These are phyloP conservation scores for Candida smagusa DNA, from an alignment of 1,139 yeast species.

Conservation along the genomic window DNA sequence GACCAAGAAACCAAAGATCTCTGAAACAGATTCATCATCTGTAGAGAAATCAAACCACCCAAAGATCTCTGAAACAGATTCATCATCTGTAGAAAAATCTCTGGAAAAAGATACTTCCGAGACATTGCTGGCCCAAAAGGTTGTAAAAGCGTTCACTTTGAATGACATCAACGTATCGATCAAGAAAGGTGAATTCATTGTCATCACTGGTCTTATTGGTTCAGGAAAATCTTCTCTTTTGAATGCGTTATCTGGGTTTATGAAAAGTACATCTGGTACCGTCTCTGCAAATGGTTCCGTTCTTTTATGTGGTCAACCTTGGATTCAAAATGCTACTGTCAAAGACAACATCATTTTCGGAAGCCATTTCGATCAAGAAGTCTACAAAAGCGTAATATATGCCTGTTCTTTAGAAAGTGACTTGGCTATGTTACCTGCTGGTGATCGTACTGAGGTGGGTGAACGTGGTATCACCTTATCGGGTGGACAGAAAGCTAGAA, in stretches of 20 bases:
- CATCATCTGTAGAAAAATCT: too few relatives aligned
- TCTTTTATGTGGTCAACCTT: conserved; percentile 48
- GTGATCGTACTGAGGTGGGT: conserved; percentile 18
- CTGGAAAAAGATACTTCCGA: background rate
- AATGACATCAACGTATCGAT: conserved; percentile 30
- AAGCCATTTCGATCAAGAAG: conserved; percentile 44
- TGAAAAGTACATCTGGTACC: conserved; percentile 42
- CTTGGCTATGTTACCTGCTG: conserved; percentile 14
- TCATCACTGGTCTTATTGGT: conserved; percentile 49
- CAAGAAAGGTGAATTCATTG: conserved; percentile 40
- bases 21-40: background rate
- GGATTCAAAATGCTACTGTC: conserved; percentile 44
- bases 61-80: too few relatives aligned
- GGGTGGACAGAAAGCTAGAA: conserved; percentile 21
- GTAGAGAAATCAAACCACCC: too few relatives aligned
- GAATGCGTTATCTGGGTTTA: conserved; percentile 45
- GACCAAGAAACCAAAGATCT: conserved; percentile 7
- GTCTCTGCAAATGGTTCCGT: conserved; percentile 39
- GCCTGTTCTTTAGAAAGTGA: conserved; percentile 60
- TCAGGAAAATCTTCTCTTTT: conserved; percentile 47
- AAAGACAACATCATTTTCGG: conserved; percentile 69
- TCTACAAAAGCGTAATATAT: conserved; percentile 52
- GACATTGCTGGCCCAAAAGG: background rate
- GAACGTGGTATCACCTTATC: conserved; percentile 19
- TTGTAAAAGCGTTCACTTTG: conserved; percentile 8